Conservation (phyloP, 2,329 filamentous ascomycete genomes). For the Monilinia polystroma region DNA sequence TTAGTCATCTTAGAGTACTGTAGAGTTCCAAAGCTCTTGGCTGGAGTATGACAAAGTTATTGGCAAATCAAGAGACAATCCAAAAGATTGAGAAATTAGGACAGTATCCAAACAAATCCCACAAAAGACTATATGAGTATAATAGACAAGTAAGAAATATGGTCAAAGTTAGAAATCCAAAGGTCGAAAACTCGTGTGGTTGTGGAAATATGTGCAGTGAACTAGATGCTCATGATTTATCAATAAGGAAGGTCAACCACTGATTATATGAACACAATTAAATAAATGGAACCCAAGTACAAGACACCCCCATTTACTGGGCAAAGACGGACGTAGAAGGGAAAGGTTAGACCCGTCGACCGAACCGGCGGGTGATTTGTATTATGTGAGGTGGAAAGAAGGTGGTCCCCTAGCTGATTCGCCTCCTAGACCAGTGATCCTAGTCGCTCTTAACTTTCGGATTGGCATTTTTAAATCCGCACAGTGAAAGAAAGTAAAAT, state of each 20-base stretch:
- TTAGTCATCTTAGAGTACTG: neutral
- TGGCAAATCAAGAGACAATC: neutral
- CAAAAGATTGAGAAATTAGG: neutral
- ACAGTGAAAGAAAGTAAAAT: neutral
- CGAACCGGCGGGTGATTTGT: constrained; percentile 9
- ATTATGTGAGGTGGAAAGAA: constrained; percentile 12
- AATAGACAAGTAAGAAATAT: neutral
- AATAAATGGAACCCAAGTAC: constrained; percentile 2
- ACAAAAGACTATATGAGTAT: neutral
- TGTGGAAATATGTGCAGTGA: neutral
- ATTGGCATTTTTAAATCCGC: neutral
- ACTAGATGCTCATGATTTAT: neutral
- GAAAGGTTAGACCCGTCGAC: constrained; percentile 3
- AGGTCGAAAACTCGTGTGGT: neutral
- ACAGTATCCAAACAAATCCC: too few species aligned
- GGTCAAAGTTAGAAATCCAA: neutral
- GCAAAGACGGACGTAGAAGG: constrained; percentile 1
- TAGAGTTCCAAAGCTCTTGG: neutral
- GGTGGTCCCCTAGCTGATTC: neutral
- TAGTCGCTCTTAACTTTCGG: neutral
- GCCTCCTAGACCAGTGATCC: neutral
- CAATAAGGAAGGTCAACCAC: constrained; percentile 3
- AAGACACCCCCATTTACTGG: neutral
- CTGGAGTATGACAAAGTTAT: neutral
- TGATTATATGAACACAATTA: constrained; percentile 15